Conservation (phyloP, 2,329 filamentous ascomycete species). For the Alternaria sp. region DNA sequence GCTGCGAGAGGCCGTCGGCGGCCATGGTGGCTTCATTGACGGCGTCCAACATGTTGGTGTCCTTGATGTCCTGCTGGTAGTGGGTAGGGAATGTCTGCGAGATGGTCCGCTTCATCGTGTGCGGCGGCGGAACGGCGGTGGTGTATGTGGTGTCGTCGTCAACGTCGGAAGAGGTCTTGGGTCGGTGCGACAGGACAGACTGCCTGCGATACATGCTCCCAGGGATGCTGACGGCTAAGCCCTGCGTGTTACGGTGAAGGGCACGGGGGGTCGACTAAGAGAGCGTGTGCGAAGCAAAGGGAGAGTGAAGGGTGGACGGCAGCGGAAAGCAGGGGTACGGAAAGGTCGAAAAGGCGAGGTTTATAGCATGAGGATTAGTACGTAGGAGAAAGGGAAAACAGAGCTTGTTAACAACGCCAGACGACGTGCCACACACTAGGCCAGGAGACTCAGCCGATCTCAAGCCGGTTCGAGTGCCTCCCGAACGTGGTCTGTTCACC, state of each 20-base stretch:
- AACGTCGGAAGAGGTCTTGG: conserved; percentile 56
- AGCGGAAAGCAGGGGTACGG: conserved; percentile 14
- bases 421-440: conserved; percentile 15
- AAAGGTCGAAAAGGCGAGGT: conserved; percentile 16
- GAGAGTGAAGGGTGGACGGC: conserved; percentile 9
- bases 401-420: conserved; percentile 14
- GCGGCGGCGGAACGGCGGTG: conserved; percentile 24
- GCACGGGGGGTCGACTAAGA: conserved; percentile 4
- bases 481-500: conserved; percentile 16
- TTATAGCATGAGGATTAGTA: conserved; percentile 12
- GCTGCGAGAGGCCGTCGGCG: conserved; percentile 24
- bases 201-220: conserved; percentile 47
- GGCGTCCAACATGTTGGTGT: conserved; percentile 38
- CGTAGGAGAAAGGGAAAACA: conserved; percentile 5
- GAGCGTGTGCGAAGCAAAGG: conserved; percentile 19
- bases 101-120: conserved; percentile 49
- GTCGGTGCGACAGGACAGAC: conserved; percentile 49
- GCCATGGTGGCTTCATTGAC: conserved; percentile 40
- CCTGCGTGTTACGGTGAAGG: conserved; percentile 13
- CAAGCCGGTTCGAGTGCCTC: conserved; percentile 15
- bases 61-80: conserved; percentile 32
- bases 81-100: conserved; percentile 49
- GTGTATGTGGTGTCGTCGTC: conserved; percentile 39
- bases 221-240: conserved; percentile 29
- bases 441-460: conserved; percentile 18